Conservation (phyloP, 1,284 basidiomycete species). For the Ganoderma sinense region DNA sequence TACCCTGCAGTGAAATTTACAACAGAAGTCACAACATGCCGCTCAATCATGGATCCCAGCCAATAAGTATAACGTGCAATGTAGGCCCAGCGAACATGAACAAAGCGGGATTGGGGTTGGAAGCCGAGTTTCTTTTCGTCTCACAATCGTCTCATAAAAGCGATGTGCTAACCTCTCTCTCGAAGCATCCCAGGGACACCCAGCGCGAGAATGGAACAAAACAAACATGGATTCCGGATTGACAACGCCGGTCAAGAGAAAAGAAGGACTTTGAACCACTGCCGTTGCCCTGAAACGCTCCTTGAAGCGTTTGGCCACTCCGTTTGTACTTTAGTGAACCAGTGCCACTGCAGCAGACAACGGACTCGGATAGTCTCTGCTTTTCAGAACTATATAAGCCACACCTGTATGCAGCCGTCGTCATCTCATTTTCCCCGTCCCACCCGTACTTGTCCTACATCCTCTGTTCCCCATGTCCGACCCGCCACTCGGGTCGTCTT, state of each 20-base stretch:
- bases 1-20: not conserved
- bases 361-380: not conserved
- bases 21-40: not conserved
- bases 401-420: not conserved
- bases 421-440: not conserved
- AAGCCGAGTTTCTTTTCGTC: too few species aligned
- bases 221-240: not conserved
- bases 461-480: not conserved
- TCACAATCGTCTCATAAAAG: too few species aligned
- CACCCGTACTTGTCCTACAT: not conserved
- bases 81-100: too few species aligned
- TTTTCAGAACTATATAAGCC: not conserved
- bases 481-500: not conserved
- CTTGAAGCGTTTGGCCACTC: not conserved
- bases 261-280: not conserved
- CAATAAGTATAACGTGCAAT: too few species aligned
- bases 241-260: not conserved
- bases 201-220: not conserved
- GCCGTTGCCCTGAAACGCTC: not conserved
- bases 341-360: not conserved
- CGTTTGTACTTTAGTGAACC: not conserved
- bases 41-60: too few species aligned
- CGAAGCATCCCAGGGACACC: too few species aligned
- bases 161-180: too few species aligned
- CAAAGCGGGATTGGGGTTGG: too few species aligned